Evolutionary conservation across 1,139 yeast genomes (phyloP), one percentile per base, ranked within the genome.

Genomic region (Meyerozyma guilliermondii): DNA sequence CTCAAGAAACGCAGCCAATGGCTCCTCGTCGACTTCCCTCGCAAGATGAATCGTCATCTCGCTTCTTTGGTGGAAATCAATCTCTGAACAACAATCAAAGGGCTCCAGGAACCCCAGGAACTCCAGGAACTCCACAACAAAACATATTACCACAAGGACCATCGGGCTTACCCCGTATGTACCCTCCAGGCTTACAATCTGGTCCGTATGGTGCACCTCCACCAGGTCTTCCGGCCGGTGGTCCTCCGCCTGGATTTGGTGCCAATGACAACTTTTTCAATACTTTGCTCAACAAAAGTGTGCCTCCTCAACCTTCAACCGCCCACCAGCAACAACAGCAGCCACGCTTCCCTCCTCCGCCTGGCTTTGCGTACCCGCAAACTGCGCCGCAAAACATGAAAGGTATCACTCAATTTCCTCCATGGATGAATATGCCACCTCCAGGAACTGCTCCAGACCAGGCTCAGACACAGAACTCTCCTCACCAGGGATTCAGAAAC

Each of bases 201-300:
- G 46, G 39, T 14, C 40, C 17, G 34, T 42, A 23, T n/a, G 37
- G 23, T 10, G 18, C 27, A 1, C 42, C 40, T n/a, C 42, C 38
- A 26, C 45, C n/a, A 13, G 28, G 28, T 2, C 28, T 26, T 26
- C 28, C 34, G 20, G 11, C 39, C 41, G 34, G 36, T 28, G 11
- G 31, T 36, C 40, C 40, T 22, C 42, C 44, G 1, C 45, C 45
- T 17, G 45, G 45, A 20, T 29, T 29, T 29, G 28, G 52, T 22
- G 53, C 56, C 22, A 75, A 76, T 50, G 82, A 78, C 46, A 62
- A 75, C 5, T 80, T 80, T 49, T 78, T 80, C 56, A 66, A 74
- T 65, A 76, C 83, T 0, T 62, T 80, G 44, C 58, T 79, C 54
- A 65, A 63, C 39, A 78, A 73, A 51, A 39, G 65, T 57, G 38